Base-by-base conservation (phyloP, 1,284 basidiomycete genomes). In the Cerioporus squamosus region DNA sequence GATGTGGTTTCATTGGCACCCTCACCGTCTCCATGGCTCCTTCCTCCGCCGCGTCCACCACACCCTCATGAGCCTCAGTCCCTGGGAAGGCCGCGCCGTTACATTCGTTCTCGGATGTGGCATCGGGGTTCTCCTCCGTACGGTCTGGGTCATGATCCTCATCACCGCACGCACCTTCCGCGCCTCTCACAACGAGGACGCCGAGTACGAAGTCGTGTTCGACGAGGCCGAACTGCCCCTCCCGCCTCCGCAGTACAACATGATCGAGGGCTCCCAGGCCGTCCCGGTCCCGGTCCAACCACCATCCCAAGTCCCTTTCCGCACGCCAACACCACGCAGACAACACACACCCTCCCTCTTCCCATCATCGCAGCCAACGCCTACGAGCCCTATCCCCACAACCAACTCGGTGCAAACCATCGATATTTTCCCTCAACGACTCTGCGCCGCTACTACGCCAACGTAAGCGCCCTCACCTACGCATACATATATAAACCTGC, bases 71-170 rank as follows among this genome's bases (percentile, higher is more conserved):
- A 73, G 82, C 5, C 81, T 93, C 14, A 88, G 90, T n/a, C 83
- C 84, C 22, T 92, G 90, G 89, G 90, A 93, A 72, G 88, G 88
- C 51, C 81, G 89, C 51, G 83, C 85, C 14, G 85, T 92, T 17
- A 86, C 90, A 5, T 93, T 93, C 60, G 89, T 92, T 57, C 79
- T 93, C n/a, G 90, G 89, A 29, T 91, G 88, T 66, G 90, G 90
- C 55, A 83, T 92, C 48, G 90, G 90, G 55, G 90, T 91, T 49
- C 79, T 93, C 36, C 72, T 92, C 53, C 81, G 90, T 70, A 90
- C 91, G 86, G 67, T 90, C 68, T 92, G 81, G 80, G 90, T 92
- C 62, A 70, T 91, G 63, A 70, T 77, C 33, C 74, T 92, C 61
- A 72, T 93, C 62, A 66, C 78, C 33, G 81, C 79, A 63, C 87